Percentiles rank a stretch among this genome's conserved stretches.
Conservation (phyloP, 768 basidiomycete genomes). For the Clathrus columnatus region DNA sequence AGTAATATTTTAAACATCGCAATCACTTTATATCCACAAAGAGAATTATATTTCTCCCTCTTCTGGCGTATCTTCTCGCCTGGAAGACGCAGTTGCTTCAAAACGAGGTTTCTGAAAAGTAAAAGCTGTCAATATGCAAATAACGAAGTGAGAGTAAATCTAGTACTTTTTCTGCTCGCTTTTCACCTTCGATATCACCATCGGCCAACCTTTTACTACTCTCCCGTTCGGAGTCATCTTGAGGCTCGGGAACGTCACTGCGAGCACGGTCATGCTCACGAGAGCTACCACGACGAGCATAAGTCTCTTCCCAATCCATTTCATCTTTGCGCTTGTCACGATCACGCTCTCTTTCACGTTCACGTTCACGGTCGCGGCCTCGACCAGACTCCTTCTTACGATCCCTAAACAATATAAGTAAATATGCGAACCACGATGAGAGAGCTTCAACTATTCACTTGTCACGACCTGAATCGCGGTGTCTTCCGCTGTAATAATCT, state of each 20-base stretch:
- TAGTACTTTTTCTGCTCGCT: conserved; percentile 55
- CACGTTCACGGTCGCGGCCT: conserved; percentile 24
- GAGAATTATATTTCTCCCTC: conserved; percentile 70
- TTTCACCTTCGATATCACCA: conserved; percentile 22
- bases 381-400: conserved; percentile 33
- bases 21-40: not conserved
- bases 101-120: conserved; percentile 2
- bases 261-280: not conserved
- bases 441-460: conserved; percentile 18
- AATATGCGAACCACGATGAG: not conserved
- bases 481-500: conserved; percentile 12
- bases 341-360: conserved; percentile 31
- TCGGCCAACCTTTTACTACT: conserved; percentile 24
- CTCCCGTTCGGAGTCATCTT: conserved; percentile 23
- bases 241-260: conserved; percentile 30
- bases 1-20: not conserved
- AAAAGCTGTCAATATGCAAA: conserved; percentile 39
- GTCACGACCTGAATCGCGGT: conserved; percentile 33
- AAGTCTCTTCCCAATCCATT: conserved; percentile 9
- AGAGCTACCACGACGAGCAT: not conserved
- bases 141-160: conserved; percentile 32
- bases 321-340: conserved; percentile 20
- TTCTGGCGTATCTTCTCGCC: conserved; percentile 71
- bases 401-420: conserved; percentile 21
- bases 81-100: conserved; percentile 18